A percentile compares a stretch with the other conserved stretches of the same genome.
These are phyloP conservation scores for Forsythia suspensa DNA, from an alignment of 257 asterid genomes.

Conservation along the genomic window DNA sequence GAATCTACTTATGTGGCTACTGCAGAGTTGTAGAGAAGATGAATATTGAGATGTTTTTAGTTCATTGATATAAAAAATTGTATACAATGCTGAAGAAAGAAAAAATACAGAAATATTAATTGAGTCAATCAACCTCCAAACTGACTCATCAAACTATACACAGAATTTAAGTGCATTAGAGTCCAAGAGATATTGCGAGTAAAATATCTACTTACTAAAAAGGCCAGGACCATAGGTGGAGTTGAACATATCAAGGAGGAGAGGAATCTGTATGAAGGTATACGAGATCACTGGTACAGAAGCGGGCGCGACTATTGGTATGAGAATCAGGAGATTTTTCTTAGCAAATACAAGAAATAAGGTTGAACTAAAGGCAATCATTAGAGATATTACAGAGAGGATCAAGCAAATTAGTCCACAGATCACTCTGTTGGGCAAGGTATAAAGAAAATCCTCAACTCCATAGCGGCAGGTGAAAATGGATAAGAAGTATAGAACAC, in stretches of 20 bases:
- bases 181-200: too few species aligned
- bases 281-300: constrained; percentile 24
- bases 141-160: too few species aligned
- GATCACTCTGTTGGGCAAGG: constrained; percentile 28
- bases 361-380: constrained; percentile 24
- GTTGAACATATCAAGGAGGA: constrained; percentile 23
- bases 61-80: too few species aligned
- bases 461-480: constrained; percentile 33
- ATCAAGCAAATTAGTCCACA: constrained; percentile 27
- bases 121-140: too few species aligned
- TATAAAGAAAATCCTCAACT: constrained; percentile 14
- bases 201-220: too few species aligned
- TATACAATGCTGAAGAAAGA: too few species aligned
- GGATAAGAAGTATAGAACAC: constrained; percentile 29
- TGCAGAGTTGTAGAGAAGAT: too few species aligned
- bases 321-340: neutral
- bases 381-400: constrained; percentile 17
- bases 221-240: constrained; percentile 23
- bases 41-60: too few species aligned
- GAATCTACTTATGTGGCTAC: too few species aligned
- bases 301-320: constrained; percentile 11
- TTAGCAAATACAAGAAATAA: constrained; percentile 21
- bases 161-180: too few species aligned
- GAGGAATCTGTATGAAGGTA: constrained; percentile 23
- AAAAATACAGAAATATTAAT: too few species aligned